Base-by-base conservation (phyloP, 371 early-diverging fungal species). In the Syncephalastrum racemosum region DNA sequence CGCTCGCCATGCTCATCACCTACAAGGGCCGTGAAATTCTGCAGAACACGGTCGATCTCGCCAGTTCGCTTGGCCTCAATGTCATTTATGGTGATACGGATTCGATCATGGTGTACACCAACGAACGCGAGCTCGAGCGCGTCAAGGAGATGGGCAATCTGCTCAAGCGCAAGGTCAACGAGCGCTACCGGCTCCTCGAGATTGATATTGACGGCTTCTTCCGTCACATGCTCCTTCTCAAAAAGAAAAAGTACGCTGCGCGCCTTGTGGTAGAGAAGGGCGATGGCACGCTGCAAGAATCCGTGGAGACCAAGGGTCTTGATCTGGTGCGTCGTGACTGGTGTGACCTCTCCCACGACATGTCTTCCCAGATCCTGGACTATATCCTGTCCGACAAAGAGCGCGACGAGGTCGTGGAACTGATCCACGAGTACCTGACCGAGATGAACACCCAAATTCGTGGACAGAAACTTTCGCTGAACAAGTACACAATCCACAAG, bases 51-150 rank as follows among this genome's bases (percentile, higher is more conserved):
- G 95, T 96, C 24, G 83, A 92, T 40, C 73, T 97, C 15, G 98
- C 99, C 3, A 82, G 84, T 15, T 61, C 69, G 4, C 80, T 89
- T 20, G 84, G 86, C 4, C 79, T 96, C 40, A 93, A 97, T 53
- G 90, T 99, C 14, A 96, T 99, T 71, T 99, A 99, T 75, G 99
- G 99, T 63, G 99, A 99, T 73, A 99, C 99, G 0, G 99, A 99
- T 77, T 99, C 99, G 3, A 96, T 99, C 60, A 99, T 99, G 99
- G 96, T 99, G 49, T 81, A 99, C 68, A 98, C 98, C 4, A 88
- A 90, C 58, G 86, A 89, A n/a, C 75, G 65, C 12, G 85, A 91
- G n/a, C 63, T 93, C 0, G 68, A 70, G 1, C 80, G 91, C 46
- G 97, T 93, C 46, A 82, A 87, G 45, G 86, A 94, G 41, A 83